Base-by-base conservation (phyloP, 306 rosid genomes). In the Vigna nakashimae region DNA sequence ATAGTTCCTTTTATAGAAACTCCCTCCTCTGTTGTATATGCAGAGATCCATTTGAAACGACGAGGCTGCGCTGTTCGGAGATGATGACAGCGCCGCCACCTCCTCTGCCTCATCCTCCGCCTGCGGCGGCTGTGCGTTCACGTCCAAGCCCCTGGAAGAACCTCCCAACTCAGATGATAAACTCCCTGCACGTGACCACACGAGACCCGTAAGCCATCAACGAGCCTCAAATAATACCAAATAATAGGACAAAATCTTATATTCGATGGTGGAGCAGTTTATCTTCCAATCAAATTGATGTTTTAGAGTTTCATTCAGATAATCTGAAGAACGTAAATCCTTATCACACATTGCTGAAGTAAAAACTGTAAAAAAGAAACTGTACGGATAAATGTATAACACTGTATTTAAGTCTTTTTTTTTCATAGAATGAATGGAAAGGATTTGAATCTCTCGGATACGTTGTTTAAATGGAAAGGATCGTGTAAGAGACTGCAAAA, bases 31-130 rank as follows among this genome's bases (percentile, higher is more conserved):
- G n/a, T 6, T 85, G 73, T 83, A 86, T 3, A 82, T 83, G 42
- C 90, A 83, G 15, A 95, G 91, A 56, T 89, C 98, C 97, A 91
- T 84, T 75, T 84, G 97, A 55, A 95, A 92, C 32, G 93, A 91
- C 0, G 98, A 89, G 0, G 89, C 91, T 6, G 89, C 87, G 67
- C 98, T 92, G 81, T 89, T 92, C 0, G 98, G 97, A 7, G 99
- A 91, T 0, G 87, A 86, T 0, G 97, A 89, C 26, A 87, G 65
- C 50, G 76, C 88, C 45, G 77, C 83, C 26, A 84, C 82, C 34
- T 87, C 93, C 71, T 88, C 95, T 10, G 73, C 84, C 78, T 84
- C 96, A 14, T 93, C 93, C 42, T 86, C 88, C 18, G 58, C 62
- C 62, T 38, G 51, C 66, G 68, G 40, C 62, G 89, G 84, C 38